Evolutionary conservation across 345 rosid genomes (phyloP), one percentile per base, ranked within the genome.

Genomic region (Lumnitzera littorea): DNA sequence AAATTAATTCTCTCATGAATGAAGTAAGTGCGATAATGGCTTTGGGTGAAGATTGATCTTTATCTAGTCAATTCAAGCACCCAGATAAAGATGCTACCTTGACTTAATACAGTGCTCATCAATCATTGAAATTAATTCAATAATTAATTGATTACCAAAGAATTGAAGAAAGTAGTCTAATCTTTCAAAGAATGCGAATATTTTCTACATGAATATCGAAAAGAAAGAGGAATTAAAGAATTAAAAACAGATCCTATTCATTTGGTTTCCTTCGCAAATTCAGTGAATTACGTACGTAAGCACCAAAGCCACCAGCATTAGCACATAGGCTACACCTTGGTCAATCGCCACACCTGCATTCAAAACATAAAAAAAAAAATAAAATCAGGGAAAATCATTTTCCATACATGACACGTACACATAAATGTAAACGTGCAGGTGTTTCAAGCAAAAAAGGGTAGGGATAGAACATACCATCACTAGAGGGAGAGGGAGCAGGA

Each of bases 211-310:
- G 11, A 36, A 36, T 36, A 36, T 36, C 7, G 9, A 36, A 36
- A 36, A 4, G 43, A 36, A 36, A 4, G 7, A 36, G 7, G 0
- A 7, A 36, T 4, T 36, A 36, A 36, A 50, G 57, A 62, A 4
- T 8, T 13, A 4, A 36, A 36, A 36, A 9, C 43, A 36, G 43
- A 36, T 36, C 7, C 43, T 36, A 36, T 9, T 36, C 43, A 2
- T 36, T 7, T 36, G 43, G 11, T 36, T 36, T 36, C 43, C 43
- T 9, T 7, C 43, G 3, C 7, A 36, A 36, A 10, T 24, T 65
- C 62, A 57, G 56, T 65, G 68, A 31, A 65, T 50, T 50, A 65
- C 41, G 62, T 65, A 65, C 13, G 68, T 65, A n/a, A 65, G 68
- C 56, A 57, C 51, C 56, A 64, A 51, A 4, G 68, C 68, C 50